A percentile compares a stretch with the other conserved stretches of the same genome.
Evolutionary conservation across 2,329 filamentous ascomycete species (phyloP).

Genomic region (Delphinella strobiligena): DNA sequence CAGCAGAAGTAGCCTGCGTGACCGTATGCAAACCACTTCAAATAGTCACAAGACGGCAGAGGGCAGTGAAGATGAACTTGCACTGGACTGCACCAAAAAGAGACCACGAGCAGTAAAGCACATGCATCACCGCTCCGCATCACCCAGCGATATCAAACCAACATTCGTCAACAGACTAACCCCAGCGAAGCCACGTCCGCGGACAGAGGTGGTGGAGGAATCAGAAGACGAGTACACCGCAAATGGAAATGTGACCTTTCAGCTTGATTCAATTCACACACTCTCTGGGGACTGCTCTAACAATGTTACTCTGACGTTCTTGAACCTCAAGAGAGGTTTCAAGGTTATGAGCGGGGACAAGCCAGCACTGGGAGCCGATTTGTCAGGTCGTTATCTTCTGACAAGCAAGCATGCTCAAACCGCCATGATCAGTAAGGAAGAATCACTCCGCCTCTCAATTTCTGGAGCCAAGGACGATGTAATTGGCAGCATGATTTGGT

Average conservation of each 20-base stretch:
- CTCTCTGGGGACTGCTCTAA: too few species aligned
- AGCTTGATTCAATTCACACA: too few species aligned
- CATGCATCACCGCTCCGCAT: neutral
- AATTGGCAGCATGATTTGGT: neutral
- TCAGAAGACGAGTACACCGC: too few species aligned
- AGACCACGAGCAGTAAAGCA: neutral
- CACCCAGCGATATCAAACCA: neutral
- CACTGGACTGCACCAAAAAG: neutral
- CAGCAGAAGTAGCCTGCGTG: neutral
- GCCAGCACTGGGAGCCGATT: too few species aligned
- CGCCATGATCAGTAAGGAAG: neutral
- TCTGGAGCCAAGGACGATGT: neutral
- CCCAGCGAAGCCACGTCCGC: too few species aligned
- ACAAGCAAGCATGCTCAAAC: neutral
- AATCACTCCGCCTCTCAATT: neutral
- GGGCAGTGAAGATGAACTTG: neutral
- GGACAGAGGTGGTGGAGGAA: too few species aligned
- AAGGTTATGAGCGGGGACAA: too few species aligned
- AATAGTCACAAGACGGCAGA: neutral
- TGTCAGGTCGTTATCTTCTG: neutral
- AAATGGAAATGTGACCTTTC: too few species aligned
- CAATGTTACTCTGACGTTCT: too few species aligned
- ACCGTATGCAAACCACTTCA: neutral
- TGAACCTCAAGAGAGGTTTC: too few species aligned
- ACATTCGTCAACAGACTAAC: too few species aligned